A percentile compares a stretch with the other conserved stretches of the same genome.
Evolutionary conservation across 73 alveolate species (phyloP).

Genomic region (Paramecium octaurelia): DNA sequence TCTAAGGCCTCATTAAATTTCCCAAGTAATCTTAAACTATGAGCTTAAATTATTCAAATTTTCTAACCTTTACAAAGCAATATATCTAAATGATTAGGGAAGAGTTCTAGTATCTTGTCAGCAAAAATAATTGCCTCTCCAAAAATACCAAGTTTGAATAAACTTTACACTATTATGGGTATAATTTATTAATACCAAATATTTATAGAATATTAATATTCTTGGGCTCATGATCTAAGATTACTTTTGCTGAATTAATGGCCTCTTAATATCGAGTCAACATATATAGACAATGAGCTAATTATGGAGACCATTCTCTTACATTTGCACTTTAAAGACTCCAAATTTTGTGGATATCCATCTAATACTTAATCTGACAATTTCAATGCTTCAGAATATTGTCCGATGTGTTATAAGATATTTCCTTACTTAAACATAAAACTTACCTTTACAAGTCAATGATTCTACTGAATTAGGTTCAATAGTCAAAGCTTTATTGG

Average conservation of each 20-base stretch:
- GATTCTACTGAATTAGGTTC: neutral
- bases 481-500: neutral
- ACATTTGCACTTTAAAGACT: neutral
- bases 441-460: neutral
- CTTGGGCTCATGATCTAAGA: neutral
- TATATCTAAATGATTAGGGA: neutral
- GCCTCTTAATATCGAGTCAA: neutral
- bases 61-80: neutral
- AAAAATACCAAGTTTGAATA: neutral
- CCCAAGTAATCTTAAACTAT: neutral
- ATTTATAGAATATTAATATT: neutral
- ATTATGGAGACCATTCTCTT: neutral
- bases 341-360: neutral
- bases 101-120: neutral
- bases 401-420: neutral
- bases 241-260: neutral
- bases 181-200: neutral
- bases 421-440: neutral
- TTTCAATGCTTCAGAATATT: neutral
- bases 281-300: neutral
- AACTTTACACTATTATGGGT: neutral
- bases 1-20: neutral
- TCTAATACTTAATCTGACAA: neutral
- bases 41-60: neutral
- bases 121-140: neutral